Evolutionary conservation across 2,329 filamentous ascomycete species (phyloP).

Genomic region (Zalaria obscura): DNA sequence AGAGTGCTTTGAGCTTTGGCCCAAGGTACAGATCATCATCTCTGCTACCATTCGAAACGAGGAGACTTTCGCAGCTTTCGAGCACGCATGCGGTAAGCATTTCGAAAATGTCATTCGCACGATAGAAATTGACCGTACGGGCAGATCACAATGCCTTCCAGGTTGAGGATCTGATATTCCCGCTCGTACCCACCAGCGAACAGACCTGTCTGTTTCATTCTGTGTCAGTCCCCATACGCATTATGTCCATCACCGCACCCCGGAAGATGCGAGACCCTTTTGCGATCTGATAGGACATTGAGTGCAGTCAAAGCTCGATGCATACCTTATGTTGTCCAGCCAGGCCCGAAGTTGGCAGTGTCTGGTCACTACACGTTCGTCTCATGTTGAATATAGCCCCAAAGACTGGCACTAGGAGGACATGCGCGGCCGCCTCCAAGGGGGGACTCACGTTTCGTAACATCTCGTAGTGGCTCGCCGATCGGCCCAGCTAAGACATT

Average conservation of each 20-base stretch:
- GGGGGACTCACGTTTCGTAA: too few species aligned
- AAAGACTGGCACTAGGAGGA: too few species aligned
- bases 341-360: too few species aligned
- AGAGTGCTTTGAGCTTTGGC: conserved; percentile 45
- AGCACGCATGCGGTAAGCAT: conserved; percentile 38
- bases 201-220: conserved; percentile 21
- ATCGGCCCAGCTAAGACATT: too few species aligned
- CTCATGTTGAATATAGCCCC: too few species aligned
- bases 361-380: too few species aligned
- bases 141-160: conserved; percentile 13
- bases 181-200: conserved; percentile 15
- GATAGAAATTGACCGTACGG: background rate
- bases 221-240: conserved; percentile 18
- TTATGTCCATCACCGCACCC: conserved; percentile 11
- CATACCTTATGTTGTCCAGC: too few species aligned
- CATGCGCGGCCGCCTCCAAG: too few species aligned
- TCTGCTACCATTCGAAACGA: conserved; percentile 58
- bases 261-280: conserved; percentile 5
- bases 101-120: background rate
- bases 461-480: too few species aligned
- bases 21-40: conserved; percentile 46
- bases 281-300: background rate
- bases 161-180: conserved; percentile 16
- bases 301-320: background rate
- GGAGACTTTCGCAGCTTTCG: conserved; percentile 52